Base-by-base conservation (phyloP, 83 land plant species). In the Diphasiastrum complanatum region DNA sequence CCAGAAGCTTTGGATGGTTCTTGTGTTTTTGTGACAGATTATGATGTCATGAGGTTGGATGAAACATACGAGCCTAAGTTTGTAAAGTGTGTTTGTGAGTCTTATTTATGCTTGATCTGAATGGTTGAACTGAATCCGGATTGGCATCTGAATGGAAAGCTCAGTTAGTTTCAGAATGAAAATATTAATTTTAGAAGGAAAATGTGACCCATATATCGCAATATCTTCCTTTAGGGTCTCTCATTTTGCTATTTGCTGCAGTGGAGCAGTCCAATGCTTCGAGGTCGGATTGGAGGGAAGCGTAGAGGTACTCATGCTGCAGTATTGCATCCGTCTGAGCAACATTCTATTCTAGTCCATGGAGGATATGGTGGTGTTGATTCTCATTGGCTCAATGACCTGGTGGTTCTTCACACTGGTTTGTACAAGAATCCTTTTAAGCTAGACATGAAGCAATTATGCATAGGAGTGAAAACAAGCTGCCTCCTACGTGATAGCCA, bases 281-380 rank as follows among this genome's bases (percentile, higher is more conserved):
- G 51, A 29, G 77, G 68, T 29, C 8, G 19, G 0, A 4, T 59
- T 18, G 65, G 43, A 50, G 77, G 68, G 32, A 51, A 31, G 38
- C 33, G 60, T 16, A 60, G 78, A 31, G 81, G 78, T 51, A 78
- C 81, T 35, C 81, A 78, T 68, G 74, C 78, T n/a, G 78, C 78
- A 25, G 78, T 78, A 19, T 23, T 64, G 12, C 79, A 78, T 31
- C 81, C 81, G 1, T 29, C 51, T 35, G 40, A 74, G 5, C 50
- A 47, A 10, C 38, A 41, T 35, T 63, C 69, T 1, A 78, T 78
- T 38, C 33, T 78, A 24, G 60, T 78, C 22, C 61, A 61, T 65
- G 78, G 78, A 43, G 81, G 81, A 20, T 78, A 78, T 64, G 78
- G 81, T 32, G 78, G 78, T 0, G n/a, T 29, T 29, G 51, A 58